Percentiles rank a stretch among this genome's conserved stretches.
These are phyloP conservation scores for Halophytophthora polymorphica DNA, from an alignment of 352 stramenopile genomes.

Conservation along the genomic window DNA sequence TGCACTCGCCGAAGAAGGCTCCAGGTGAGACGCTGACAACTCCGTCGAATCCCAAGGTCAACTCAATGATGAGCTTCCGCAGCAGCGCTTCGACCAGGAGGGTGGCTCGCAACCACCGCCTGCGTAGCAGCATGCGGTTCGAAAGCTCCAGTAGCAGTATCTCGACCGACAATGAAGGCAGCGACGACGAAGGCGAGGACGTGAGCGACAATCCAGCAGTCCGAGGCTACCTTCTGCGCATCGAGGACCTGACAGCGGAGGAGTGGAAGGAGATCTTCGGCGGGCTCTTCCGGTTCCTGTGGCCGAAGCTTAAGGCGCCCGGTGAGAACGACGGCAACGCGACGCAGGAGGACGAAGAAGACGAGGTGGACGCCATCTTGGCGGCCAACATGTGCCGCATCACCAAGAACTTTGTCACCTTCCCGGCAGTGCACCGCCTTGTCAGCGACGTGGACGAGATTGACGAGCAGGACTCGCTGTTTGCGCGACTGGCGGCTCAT, in stretches of 20 bases:
- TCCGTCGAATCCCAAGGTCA: slow-evolving; percentile 3
- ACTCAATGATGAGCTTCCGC: slow-evolving; percentile 25
- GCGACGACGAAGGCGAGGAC: slow-evolving; percentile 22
- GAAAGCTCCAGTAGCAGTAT: slow-evolving; percentile 43
- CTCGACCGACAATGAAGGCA: slow-evolving; percentile 29
- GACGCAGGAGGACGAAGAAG: slow-evolving; percentile 15
- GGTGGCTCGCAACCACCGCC: slow-evolving; percentile 31
- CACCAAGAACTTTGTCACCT: slow-evolving; percentile 66
- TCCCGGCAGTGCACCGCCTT: slow-evolving; percentile 58
- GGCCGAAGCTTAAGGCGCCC: slow-evolving; percentile 11
- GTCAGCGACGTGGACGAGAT: slow-evolving; percentile 39
- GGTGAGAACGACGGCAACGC: slow-evolving; percentile 4
- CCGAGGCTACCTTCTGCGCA: slow-evolving; percentile 57
- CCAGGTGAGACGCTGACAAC: too few relatives aligned
- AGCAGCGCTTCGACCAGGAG: slow-evolving; percentile 36
- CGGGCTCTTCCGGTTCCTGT: slow-evolving; percentile 57
- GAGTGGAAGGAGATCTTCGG: slow-evolving; percentile 78
- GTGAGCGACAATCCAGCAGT: slow-evolving; percentile 29
- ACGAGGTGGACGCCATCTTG: slow-evolving; percentile 54
- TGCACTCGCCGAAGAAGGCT: too few relatives aligned
- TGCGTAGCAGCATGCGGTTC: slow-evolving; percentile 39
- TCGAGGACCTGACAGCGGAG: slow-evolving; percentile 58
- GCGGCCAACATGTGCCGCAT: slow-evolving; percentile 69
- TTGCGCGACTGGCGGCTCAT: slow-evolving; percentile 43
- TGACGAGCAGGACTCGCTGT: slow-evolving; percentile 33